Percentiles rank a stretch among this genome's conserved stretches.
Conservation (phyloP, 306 rosid species). For the Rosa rugosa region DNA sequence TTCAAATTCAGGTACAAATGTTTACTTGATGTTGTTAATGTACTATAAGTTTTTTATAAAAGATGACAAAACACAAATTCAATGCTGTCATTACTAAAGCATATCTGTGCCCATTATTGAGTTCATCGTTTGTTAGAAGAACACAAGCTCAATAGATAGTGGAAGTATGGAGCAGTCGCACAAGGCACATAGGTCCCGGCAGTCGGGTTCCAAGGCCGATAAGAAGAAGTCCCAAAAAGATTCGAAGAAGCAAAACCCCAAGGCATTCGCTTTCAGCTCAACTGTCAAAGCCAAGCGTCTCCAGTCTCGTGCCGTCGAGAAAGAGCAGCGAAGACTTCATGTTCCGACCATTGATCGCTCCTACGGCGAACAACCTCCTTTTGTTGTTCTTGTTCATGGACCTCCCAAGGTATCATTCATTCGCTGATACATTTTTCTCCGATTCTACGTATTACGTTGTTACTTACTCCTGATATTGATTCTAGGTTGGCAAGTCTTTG, state of each 20-base stretch:
- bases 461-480: too few species aligned
- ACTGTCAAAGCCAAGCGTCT: conserved; percentile 72
- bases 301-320: conserved; percentile 90
- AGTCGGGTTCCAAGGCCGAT: conserved; percentile 59
- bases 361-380: conserved; percentile 85
- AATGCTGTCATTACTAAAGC: too few species aligned
- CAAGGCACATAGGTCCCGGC: conserved; percentile 69
- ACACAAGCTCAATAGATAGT: too few species aligned
- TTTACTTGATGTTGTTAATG: too few species aligned
- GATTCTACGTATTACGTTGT: too few species aligned
- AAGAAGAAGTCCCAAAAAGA: conserved; percentile 57
- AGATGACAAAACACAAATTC: too few species aligned
- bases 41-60: too few species aligned
- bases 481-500: conserved; percentile 89
- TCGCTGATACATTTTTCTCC: too few species aligned
- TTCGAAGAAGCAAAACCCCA: conserved; percentile 58
- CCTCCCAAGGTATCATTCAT: conserved; percentile 65
- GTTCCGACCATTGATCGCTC: conserved; percentile 70
- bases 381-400: conserved; percentile 86
- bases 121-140: too few species aligned
- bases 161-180: conserved; percentile 63
- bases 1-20: too few species aligned
- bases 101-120: too few species aligned
- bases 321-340: conserved; percentile 93
- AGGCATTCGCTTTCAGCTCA: conserved; percentile 76